phyloP scores from a whole-genome alignment of 768 basidiomycete genomes.

The Amanita jacksonii region DNA sequence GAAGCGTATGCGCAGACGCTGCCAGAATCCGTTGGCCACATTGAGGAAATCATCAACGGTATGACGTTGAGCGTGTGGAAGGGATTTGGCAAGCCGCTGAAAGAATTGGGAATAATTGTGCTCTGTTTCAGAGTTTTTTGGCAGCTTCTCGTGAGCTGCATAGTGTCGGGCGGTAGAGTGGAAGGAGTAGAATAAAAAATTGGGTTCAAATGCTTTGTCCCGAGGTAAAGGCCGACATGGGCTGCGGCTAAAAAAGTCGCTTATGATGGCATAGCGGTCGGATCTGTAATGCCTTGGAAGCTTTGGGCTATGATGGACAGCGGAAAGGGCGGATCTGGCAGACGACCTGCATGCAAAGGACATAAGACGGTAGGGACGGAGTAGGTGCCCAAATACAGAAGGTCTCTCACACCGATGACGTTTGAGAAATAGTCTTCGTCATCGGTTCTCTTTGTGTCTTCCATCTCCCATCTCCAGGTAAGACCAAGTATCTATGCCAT shows the following conservation, averaged over 20 bases:
- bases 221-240: no score
- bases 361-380: background rate
- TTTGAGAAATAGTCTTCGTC: no score
- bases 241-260: constrained; percentile 43
- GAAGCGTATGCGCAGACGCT: constrained; percentile 82
- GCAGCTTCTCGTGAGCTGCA: constrained; percentile 1
- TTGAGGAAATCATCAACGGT: constrained; percentile 85
- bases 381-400: constrained; percentile 3
- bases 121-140: constrained; percentile 11
- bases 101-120: constrained; percentile 68
- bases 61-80: constrained; percentile 71
- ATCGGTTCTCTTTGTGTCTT: background rate
- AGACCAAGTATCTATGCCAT: background rate
- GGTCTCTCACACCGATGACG: background rate
- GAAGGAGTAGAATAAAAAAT: constrained; percentile 7
- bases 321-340: background rate
- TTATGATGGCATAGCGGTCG: constrained; percentile 52
- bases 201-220: no score
- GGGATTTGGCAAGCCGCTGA: constrained; percentile 63
- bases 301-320: background rate
- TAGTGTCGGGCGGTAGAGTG: constrained; percentile 8
- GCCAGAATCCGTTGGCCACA: constrained; percentile 84
- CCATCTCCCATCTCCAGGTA: background rate
- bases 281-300: constrained; percentile 18
- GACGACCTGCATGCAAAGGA: background rate